Percentiles rank a stretch among this genome's conserved stretches.
These are phyloP conservation scores for Boletus reticuloceps DNA, from an alignment of 768 basidiomycete species.

Conservation along the genomic window DNA sequence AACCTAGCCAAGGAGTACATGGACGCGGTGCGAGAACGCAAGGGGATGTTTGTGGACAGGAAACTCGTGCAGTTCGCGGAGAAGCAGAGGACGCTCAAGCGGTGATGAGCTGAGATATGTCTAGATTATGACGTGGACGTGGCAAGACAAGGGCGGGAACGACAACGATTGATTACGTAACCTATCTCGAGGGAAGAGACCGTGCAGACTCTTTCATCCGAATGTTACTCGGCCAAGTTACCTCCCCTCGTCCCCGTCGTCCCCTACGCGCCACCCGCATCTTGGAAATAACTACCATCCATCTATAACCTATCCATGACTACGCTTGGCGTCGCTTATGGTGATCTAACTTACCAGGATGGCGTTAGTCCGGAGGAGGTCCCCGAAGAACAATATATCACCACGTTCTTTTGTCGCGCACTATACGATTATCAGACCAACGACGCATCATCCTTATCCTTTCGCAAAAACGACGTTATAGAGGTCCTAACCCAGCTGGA, in stretches of 20 bases:
- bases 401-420: constrained; percentile 85
- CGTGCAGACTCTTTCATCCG: constrained; percentile 12
- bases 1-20: constrained; percentile 95
- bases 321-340: constrained; percentile 23
- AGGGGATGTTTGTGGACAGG: constrained; percentile 93
- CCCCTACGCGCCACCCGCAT: constrained; percentile 3
- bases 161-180: constrained; percentile 24
- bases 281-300: background rate
- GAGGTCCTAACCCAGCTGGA: constrained; percentile 90
- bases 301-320: constrained; percentile 22
- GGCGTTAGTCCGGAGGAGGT: constrained; percentile 27
- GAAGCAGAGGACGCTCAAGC: constrained; percentile 89
- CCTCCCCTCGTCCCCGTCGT: constrained; percentile 8
- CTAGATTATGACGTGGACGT: constrained; percentile 7
- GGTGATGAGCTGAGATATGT: constrained; percentile 32
- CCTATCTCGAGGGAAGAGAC: constrained; percentile 4
- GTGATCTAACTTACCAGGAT: constrained; percentile 16
- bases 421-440: constrained; percentile 89
- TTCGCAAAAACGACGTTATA: constrained; percentile 84
- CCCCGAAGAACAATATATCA: constrained; percentile 57
- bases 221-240: constrained; percentile 16
- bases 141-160: constrained; percentile 8
- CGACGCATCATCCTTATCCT: constrained; percentile 87
- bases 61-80: constrained; percentile 96
- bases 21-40: constrained; percentile 86